Conservation (phyloP, 192 early-diverging fungal species). For the Polychytrium aggregatum region DNA sequence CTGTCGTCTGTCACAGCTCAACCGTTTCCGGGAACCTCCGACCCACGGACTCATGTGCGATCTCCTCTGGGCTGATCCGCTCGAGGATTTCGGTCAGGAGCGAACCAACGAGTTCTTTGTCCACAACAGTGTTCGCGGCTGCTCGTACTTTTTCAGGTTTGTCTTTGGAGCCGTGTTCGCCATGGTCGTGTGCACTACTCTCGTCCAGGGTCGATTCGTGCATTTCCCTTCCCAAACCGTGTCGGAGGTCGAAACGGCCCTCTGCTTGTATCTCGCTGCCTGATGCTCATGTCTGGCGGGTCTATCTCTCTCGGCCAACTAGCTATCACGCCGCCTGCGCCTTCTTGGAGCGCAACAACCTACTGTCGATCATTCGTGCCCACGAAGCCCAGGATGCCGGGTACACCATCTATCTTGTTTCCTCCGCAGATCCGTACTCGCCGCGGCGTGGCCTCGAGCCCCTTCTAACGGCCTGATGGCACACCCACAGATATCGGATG, state of each 20-base stretch:
- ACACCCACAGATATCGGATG: slow-evolving; percentile 63
- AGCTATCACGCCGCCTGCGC: slow-evolving; percentile 84
- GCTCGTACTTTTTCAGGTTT: slow-evolving; percentile 87
- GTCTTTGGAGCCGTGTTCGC: too few species aligned
- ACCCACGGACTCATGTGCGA: slow-evolving; percentile 94
- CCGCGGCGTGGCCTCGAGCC: too few species aligned
- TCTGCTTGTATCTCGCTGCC: background rate
- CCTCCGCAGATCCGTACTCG: background rate
- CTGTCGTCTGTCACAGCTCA: slow-evolving; percentile 39
- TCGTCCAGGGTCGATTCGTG: background rate
- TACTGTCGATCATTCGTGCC: slow-evolving; percentile 90
- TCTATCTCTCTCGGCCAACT: background rate
- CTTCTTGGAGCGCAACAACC: slow-evolving; percentile 88
- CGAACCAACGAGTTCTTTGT: slow-evolving; percentile 77
- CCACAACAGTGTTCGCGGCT: slow-evolving; percentile 89
- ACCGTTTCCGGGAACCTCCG: slow-evolving; percentile 87
- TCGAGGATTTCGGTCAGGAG: slow-evolving; percentile 96
- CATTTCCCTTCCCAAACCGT: background rate
- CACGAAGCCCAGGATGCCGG: slow-evolving; percentile 97
- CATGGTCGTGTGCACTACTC: too few species aligned
- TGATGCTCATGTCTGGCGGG: background rate
- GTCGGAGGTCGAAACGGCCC: background rate
- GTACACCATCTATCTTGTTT: slow-evolving; percentile 22
- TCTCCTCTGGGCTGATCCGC: slow-evolving; percentile 87
- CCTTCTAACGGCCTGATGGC: too few species aligned